phyloP scores from a whole-genome alignment of 2,329 filamentous ascomycete genomes.

The Talaromyces sp. region DNA sequence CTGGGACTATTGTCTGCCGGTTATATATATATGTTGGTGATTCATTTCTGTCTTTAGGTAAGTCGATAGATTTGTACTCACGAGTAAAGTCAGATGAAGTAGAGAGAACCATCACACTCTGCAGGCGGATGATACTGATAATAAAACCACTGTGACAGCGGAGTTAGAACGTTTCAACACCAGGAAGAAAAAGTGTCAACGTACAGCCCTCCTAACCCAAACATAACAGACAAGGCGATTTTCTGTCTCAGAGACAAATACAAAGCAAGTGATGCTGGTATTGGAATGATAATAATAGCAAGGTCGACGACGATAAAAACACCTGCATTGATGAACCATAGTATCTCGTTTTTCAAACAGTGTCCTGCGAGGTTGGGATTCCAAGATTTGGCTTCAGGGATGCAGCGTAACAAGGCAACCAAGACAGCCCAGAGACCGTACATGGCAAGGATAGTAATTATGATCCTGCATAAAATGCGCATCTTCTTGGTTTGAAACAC shows the following conservation, averaged over 20 bases:
- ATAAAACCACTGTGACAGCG: constrained; percentile 12
- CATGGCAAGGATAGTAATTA: constrained; percentile 31
- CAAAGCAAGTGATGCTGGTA: constrained; percentile 38
- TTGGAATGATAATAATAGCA: constrained; percentile 40
- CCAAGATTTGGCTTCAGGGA: constrained; percentile 35
- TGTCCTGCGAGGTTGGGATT: constrained; percentile 22
- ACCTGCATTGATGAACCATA: constrained; percentile 43
- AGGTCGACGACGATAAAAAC: constrained; percentile 44
- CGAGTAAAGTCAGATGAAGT: constrained; percentile 32
- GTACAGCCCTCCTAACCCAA: constrained; percentile 37
- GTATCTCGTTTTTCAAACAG: constrained; percentile 35
- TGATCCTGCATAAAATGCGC: constrained; percentile 32
- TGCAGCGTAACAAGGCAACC: constrained; percentile 32
- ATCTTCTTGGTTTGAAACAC: constrained; percentile 37
- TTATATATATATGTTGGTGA: constrained; percentile 1
- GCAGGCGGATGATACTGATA: constrained; percentile 30
- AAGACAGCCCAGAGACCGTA: constrained; percentile 33
- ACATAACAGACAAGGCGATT: constrained; percentile 37
- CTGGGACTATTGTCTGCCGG: constrained; percentile 28
- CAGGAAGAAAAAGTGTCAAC: constrained; percentile 15
- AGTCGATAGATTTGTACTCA: constrained; percentile 14
- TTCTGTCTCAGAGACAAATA: constrained; percentile 41
- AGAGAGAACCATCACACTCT: constrained; percentile 27
- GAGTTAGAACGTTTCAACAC: constrained; percentile 13
- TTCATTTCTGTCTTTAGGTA: neutral